A percentile compares a stretch with the other conserved stretches of the same genome.
Conservation (phyloP, 2,329 filamentous ascomycete species). For the Myriangium duriaei region DNA sequence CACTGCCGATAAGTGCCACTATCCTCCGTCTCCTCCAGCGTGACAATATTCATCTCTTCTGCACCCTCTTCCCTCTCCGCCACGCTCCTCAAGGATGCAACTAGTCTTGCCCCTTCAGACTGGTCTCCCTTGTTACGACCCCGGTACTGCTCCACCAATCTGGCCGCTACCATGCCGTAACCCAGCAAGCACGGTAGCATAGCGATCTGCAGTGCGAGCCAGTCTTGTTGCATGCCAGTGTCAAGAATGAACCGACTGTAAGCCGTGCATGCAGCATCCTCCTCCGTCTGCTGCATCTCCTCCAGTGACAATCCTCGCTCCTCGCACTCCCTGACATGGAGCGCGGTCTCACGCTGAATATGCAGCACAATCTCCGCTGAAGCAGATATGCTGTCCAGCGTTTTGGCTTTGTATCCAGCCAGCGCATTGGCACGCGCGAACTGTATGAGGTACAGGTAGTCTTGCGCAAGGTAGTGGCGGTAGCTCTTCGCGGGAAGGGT, state of each 20-base stretch:
- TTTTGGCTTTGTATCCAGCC: constrained; percentile 71
- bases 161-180: constrained; percentile 65
- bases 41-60: constrained; percentile 35
- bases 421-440: constrained; percentile 80
- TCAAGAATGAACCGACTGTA: constrained; percentile 72
- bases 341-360: constrained; percentile 63
- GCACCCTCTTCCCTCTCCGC: background rate
- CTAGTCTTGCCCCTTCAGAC: constrained; percentile 23
- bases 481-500: constrained; percentile 64
- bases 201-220: constrained; percentile 72
- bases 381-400: constrained; percentile 57
- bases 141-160: constrained; percentile 35
- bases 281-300: constrained; percentile 60
- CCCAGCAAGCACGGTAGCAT: constrained; percentile 83
- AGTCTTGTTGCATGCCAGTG: constrained; percentile 76
- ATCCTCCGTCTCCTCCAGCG: too few relatives aligned
- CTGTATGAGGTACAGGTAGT: constrained; percentile 81
- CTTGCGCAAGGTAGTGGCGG: constrained; percentile 80
- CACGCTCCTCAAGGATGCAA: constrained; percentile 36
- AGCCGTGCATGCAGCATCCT: constrained; percentile 69
- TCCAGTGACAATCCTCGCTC: constrained; percentile 63
- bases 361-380: constrained; percentile 61
- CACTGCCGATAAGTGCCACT: constrained; percentile 81
- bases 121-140: constrained; percentile 21
- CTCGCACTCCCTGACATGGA: constrained; percentile 74